A percentile compares a stretch with the other conserved stretches of the same genome.
Evolutionary conservation across 768 basidiomycete genomes (phyloP).

Genomic region (Trametes gibbosa): DNA sequence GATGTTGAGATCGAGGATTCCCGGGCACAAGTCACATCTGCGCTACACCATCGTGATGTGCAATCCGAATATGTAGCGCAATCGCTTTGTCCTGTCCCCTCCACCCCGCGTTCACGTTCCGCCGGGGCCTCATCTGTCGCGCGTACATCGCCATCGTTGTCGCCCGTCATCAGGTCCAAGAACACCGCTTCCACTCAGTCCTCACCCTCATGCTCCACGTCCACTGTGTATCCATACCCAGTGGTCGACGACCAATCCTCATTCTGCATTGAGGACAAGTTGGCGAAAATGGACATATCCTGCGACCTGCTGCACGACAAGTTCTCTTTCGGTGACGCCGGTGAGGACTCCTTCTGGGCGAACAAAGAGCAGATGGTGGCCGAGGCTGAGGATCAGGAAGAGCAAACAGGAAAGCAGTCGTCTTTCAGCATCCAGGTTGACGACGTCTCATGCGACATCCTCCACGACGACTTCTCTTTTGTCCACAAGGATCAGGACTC

Average conservation of each 20-base stretch:
- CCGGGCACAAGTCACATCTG: too few relatives aligned
- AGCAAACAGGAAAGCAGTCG: neutral
- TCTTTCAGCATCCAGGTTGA: neutral
- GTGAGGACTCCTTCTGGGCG: neutral
- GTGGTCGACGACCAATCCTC: neutral
- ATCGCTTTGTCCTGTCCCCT: too few relatives aligned
- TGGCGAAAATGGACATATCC: neutral
- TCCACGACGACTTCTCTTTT: neutral
- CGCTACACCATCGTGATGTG: too few relatives aligned
- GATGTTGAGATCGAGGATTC: too few relatives aligned
- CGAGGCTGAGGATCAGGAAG: neutral
- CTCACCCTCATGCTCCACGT: neutral
- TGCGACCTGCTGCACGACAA: neutral
- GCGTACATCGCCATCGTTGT: too few relatives aligned
- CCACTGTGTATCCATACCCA: neutral
- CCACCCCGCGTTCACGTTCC: too few relatives aligned
- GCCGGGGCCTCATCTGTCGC: too few relatives aligned
- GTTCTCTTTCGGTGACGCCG: neutral
- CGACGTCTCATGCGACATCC: neutral
- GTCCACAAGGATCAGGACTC: neutral
- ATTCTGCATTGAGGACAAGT: neutral
- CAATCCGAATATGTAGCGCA: too few relatives aligned
- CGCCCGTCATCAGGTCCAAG: too few relatives aligned
- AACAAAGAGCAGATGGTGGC: neutral
- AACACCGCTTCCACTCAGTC: too few relatives aligned